A percentile compares a stretch with the other conserved stretches of the same genome.
Conservation (phyloP, 2,329 filamentous ascomycete genomes). For the Parascedosporium putredinis region DNA sequence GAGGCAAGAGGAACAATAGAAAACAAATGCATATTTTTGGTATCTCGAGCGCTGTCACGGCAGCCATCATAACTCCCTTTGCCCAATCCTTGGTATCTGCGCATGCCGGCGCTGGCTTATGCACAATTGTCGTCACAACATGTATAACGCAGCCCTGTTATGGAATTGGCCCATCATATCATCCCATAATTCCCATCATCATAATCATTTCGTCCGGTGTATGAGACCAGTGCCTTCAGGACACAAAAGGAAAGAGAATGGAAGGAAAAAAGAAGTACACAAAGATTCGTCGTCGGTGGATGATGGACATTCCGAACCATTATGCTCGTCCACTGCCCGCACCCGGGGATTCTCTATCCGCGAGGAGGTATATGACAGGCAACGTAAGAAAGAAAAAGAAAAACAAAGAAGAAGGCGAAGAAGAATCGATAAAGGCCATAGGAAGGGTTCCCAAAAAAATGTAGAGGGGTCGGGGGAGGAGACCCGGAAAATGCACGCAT, state of each 20-base stretch:
- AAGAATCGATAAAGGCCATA: too few relatives aligned
- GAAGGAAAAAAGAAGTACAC: background rate
- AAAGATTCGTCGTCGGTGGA: background rate
- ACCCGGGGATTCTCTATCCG: background rate
- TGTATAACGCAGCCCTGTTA: background rate
- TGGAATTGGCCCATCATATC: background rate
- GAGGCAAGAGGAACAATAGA: too few relatives aligned
- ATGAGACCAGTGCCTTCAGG: background rate
- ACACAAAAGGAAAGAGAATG: background rate
- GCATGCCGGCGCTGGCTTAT: background rate
- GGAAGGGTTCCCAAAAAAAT: too few relatives aligned
- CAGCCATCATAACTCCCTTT: too few relatives aligned
- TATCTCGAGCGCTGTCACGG: too few relatives aligned
- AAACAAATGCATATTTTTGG: too few relatives aligned
- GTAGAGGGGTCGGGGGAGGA: too few relatives aligned
- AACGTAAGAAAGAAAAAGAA: too few relatives aligned
- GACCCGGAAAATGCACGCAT: too few relatives aligned
- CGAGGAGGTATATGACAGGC: too few relatives aligned
- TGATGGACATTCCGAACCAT: conserved; percentile 1
- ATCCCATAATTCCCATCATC: background rate
- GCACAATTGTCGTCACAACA: background rate
- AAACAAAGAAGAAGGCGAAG: too few relatives aligned
- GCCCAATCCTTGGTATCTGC: too few relatives aligned
- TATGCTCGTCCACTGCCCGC: background rate
- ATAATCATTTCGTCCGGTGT: background rate